phyloP scores from a whole-genome alignment of 495 filamentous ascomycete genomes.

The Penicilliopsis zonata region DNA sequence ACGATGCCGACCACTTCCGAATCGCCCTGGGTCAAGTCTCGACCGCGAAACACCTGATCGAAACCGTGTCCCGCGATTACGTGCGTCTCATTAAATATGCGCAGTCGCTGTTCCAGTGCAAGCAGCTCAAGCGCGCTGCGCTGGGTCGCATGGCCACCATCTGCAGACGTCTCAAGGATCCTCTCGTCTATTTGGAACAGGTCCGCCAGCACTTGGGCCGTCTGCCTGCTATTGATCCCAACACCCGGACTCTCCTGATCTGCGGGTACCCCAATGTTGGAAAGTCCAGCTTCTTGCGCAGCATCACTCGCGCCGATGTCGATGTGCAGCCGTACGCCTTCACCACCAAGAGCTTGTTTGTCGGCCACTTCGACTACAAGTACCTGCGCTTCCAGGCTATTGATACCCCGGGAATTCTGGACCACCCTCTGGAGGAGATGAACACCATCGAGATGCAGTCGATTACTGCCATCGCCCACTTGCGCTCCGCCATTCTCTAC shows the following conservation, averaged over 20 bases:
- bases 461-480: slow-evolving; percentile 93
- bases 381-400: slow-evolving; percentile 89
- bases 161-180: slow-evolving; percentile 83
- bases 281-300: slow-evolving; percentile 88
- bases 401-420: slow-evolving; percentile 86
- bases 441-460: slow-evolving; percentile 99
- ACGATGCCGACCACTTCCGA: slow-evolving; percentile 96
- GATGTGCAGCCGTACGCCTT: slow-evolving; percentile 98
- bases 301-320: slow-evolving; percentile 88
- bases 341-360: slow-evolving; percentile 95
- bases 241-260: slow-evolving; percentile 86
- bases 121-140: slow-evolving; percentile 80
- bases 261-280: slow-evolving; percentile 97
- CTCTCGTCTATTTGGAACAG: slow-evolving; percentile 90
- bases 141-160: slow-evolving; percentile 96
- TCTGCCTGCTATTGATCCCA: slow-evolving; percentile 95
- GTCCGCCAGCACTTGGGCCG: slow-evolving; percentile 95
- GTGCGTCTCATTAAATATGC: slow-evolving; percentile 91
- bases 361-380: slow-evolving; percentile 98
- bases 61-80: slow-evolving; percentile 90
- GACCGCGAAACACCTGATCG: slow-evolving; percentile 91
- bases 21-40: slow-evolving; percentile 94
- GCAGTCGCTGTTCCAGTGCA: slow-evolving; percentile 91
- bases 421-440: slow-evolving; percentile 98
- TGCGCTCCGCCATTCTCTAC: slow-evolving; percentile 87